Conservation (phyloP, 2,329 filamentous ascomycete species). For the Endoconidiophora polonica region DNA sequence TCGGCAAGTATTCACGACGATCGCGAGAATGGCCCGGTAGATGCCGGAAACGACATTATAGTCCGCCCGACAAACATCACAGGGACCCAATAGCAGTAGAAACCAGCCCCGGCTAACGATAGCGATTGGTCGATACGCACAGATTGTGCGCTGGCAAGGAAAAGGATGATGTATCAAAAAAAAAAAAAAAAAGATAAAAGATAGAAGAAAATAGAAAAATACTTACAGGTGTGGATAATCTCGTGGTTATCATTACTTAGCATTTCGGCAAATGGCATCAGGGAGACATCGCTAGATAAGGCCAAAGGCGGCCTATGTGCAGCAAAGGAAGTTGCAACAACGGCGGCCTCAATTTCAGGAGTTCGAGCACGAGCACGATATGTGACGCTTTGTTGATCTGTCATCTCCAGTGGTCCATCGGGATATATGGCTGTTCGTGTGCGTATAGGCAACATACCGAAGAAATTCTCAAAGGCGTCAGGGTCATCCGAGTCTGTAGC, state of each 20-base stretch:
- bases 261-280: conserved; percentile 3
- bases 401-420: conserved; percentile 1
- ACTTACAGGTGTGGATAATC: conserved; percentile 10
- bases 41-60: background rate
- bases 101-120: too few relatives aligned
- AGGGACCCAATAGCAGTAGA: too few relatives aligned
- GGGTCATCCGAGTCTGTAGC: conserved; percentile 2
- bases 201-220: background rate
- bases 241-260: conserved; percentile 5
- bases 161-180: background rate
- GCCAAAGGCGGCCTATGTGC: background rate
- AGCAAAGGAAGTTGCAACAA: background rate
- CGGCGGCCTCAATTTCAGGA: conserved; percentile 6
- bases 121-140: background rate
- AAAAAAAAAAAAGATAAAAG: background rate
- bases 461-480: too few relatives aligned
- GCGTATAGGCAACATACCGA: background rate
- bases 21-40: background rate
- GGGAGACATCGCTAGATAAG: conserved; percentile 1
- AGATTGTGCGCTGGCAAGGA: background rate
- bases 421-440: conserved; percentile 8
- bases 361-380: conserved; percentile 8
- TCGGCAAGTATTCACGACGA: background rate
- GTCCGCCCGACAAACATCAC: too few relatives aligned
- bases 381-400: conserved; percentile 2